These are phyloP conservation scores for Phytomonas serpens DNA, from an alignment of 208 protist genomes.

Conservation along the genomic window DNA sequence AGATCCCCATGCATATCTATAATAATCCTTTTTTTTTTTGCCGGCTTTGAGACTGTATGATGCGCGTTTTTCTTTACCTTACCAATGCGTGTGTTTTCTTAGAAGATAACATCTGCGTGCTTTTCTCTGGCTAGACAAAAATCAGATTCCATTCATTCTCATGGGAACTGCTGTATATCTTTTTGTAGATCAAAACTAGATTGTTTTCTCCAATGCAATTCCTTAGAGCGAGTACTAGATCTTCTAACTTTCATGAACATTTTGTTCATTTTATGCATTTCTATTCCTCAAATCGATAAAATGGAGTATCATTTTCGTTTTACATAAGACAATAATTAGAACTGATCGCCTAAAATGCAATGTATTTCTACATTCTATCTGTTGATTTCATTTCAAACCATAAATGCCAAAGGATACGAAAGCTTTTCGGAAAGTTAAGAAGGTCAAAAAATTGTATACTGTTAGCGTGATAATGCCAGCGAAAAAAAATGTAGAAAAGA, in stretches of 20 bases:
- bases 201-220: neutral
- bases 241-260: neutral
- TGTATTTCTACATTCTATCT: neutral
- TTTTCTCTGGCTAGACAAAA: neutral
- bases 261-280: neutral
- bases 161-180: neutral
- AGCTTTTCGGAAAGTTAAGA: neutral
- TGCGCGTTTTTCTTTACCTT: neutral
- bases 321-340: neutral
- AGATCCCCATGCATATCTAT: neutral
- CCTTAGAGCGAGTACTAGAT: neutral
- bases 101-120: neutral
- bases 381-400: neutral
- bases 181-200: neutral
- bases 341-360: neutral
- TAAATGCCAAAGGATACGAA: neutral
- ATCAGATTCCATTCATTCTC: neutral
- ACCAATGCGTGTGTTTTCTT: neutral
- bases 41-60: neutral
- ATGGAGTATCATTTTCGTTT: conserved; percentile 6
- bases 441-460: neutral
- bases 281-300: neutral
- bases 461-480: neutral
- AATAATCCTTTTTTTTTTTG: conserved; percentile 12
- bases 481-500: conserved; percentile 3